Evolutionary conservation across 2,329 filamentous ascomycete genomes (phyloP).

Genomic region (Phyllosticta citrichinensis): DNA sequence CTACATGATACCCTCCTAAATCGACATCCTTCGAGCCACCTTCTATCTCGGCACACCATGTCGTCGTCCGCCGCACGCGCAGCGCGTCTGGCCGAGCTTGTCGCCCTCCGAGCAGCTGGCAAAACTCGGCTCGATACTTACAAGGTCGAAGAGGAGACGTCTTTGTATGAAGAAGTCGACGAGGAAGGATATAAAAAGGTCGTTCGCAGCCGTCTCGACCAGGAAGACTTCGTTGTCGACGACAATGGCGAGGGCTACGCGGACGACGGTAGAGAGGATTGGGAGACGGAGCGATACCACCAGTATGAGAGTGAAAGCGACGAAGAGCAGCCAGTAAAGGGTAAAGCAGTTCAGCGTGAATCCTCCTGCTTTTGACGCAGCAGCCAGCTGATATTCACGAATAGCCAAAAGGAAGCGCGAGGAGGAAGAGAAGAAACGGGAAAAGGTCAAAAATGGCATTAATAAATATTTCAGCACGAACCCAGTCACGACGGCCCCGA

Average conservation of each 20-base stretch:
- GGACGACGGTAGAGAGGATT: slow-evolving; percentile 77
- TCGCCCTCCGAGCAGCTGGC: slow-evolving; percentile 73
- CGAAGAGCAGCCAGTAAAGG: slow-evolving; percentile 48
- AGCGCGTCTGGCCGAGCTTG: slow-evolving; percentile 57
- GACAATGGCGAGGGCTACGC: slow-evolving; percentile 96
- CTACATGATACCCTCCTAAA: neutral
- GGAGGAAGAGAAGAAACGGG: slow-evolving; percentile 73
- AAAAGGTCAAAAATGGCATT: slow-evolving; percentile 84
- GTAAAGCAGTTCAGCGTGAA: slow-evolving; percentile 43
- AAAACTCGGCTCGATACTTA: slow-evolving; percentile 87
- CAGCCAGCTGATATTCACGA: neutral
- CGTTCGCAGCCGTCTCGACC: slow-evolving; percentile 74
- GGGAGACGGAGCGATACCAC: slow-evolving; percentile 53
- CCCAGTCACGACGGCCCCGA: slow-evolving; percentile 51
- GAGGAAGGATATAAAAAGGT: slow-evolving; percentile 93
- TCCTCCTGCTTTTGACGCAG: neutral
- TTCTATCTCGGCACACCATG: slow-evolving; percentile 17
- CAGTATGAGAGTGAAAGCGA: slow-evolving; percentile 62
- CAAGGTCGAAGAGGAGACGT: slow-evolving; percentile 71
- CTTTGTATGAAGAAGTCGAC: slow-evolving; percentile 91
- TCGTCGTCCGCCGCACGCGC: slow-evolving; percentile 13
- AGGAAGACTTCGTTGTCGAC: slow-evolving; percentile 97
- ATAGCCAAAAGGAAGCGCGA: slow-evolving; percentile 78
- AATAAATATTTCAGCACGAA: slow-evolving; percentile 89
- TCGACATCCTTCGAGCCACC: neutral